Evolutionary conservation across 208 protist species (phyloP), one percentile per base, ranked within the genome.

Genomic region (Leishmania turanica): DNA sequence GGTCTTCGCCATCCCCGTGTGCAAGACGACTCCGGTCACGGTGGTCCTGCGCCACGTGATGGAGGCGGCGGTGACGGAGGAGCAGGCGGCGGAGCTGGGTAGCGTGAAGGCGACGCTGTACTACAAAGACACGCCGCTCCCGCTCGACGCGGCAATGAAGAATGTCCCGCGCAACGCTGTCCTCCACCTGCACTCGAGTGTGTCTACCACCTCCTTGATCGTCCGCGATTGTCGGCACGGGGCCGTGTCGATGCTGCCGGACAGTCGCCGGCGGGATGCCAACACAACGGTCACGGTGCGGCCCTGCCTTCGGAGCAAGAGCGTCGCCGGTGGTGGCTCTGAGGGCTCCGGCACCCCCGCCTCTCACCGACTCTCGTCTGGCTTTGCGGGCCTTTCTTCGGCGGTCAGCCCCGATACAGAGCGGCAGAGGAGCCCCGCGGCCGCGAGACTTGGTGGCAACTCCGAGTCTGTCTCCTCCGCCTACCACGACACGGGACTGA

Each of bases 111-210:
- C 81, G 31, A 82, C 81, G 11, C 84, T 95, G 49, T 95, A 89
- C 76, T 77, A 89, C 79, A 82, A 84, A 40, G 80, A 90, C 47
- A 74, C 68, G 70, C 73, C 84, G 27, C 78, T 95, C 37, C 60
- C 69, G 51, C 80, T 87, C 15, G 86, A 89, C 37, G 78, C 80
- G 75, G 49, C 81, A 17, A 86, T 93, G 70, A 85, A 76, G 37
- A 70, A 58, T 40, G 47, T 95, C 72, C 87, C 89, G 11, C 70
- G 54, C 37, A 82, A 77, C 34, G 77, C 82, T 19, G 81, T 92
- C 2, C 78, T 95, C 53, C 88, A 93, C 74, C 85, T 95, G n/a
- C 86, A 92, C 82, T 82, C 84, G 27, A 88, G 84, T 62, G 69
- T 83, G 15, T 80, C 83, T 17, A 60, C 83, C 37, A 82, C 83